Evolutionary conservation across 1,139 yeast genomes (phyloP).

Genomic region (Lodderomyces beijingensis): DNA sequence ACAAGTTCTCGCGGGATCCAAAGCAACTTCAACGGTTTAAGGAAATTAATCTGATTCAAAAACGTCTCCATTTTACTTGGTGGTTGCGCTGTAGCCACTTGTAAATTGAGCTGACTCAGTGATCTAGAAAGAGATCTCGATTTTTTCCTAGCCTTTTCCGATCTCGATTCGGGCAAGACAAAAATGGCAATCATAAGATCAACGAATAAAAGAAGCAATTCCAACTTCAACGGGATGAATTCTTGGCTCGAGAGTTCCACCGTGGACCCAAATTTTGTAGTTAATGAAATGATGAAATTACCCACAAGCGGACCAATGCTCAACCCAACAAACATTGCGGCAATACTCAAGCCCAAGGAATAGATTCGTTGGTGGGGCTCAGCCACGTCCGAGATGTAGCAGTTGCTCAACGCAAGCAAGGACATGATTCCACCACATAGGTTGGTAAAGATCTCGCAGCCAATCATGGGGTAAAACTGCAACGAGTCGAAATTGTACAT

Average conservation of each 20-base stretch:
- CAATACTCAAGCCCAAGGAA: conserved; percentile 52
- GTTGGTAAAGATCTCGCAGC: conserved; percentile 38
- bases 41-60: conserved; percentile 19
- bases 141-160: conserved; percentile 39
- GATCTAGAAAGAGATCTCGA: conserved; percentile 40
- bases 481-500: conserved; percentile 28
- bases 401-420: conserved; percentile 48
- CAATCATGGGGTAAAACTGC: conserved; percentile 28
- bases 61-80: conserved; percentile 1
- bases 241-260: conserved; percentile 17
- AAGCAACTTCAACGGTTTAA: conserved; percentile 46
- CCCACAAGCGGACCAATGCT: conserved; percentile 65
- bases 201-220: conserved; percentile 22
- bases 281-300: conserved; percentile 27
- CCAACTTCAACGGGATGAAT: conserved; percentile 28
- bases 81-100: neutral
- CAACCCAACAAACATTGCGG: conserved; percentile 56
- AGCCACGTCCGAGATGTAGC: conserved; percentile 64
- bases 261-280: conserved; percentile 9
- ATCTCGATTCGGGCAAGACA: conserved; percentile 57
- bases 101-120: conserved; percentile 8
- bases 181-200: conserved; percentile 27
- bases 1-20: conserved; percentile 36
- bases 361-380: conserved; percentile 52
- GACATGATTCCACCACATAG: conserved; percentile 54